Conservation (phyloP, 208 protist species). For the Crithidia sp. region DNA sequence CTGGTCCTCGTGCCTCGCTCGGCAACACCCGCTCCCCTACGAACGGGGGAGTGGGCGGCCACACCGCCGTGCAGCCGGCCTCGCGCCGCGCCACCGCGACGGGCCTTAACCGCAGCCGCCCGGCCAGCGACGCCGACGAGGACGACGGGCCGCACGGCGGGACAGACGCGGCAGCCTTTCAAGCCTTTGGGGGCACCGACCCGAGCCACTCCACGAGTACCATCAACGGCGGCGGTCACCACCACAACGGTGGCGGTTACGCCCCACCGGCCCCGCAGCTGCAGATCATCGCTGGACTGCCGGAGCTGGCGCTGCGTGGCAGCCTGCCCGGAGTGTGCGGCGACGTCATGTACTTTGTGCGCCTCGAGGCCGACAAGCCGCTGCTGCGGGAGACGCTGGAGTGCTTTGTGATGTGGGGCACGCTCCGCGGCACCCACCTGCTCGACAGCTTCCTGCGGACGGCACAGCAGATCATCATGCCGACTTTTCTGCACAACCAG, state of each 20-base stretch:
- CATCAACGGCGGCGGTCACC: not conserved
- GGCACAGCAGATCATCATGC: slow-evolving; percentile 82
- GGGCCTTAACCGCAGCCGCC: slow-evolving; percentile 29
- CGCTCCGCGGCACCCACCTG: slow-evolving; percentile 58
- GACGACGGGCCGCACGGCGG: not conserved
- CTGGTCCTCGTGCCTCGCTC: not conserved
- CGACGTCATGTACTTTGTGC: slow-evolving; percentile 80
- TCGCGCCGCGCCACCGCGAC: slow-evolving; percentile 7
- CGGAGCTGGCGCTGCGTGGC: slow-evolving; percentile 43
- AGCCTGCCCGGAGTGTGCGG: slow-evolving; percentile 38
- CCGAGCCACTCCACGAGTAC: not conserved
- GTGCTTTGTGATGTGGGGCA: slow-evolving; percentile 80
- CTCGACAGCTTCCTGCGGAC: slow-evolving; percentile 91
- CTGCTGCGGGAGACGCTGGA: slow-evolving; percentile 91
- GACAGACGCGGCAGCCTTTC: not conserved
- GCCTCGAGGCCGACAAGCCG: slow-evolving; percentile 77
- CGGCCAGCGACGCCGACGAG: slow-evolving; percentile 18
- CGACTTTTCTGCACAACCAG: slow-evolving; percentile 84
- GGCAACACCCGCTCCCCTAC: not conserved
- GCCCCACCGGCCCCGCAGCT: slow-evolving; percentile 22
- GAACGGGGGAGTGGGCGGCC: not conserved
- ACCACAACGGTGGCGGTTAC: not conserved
- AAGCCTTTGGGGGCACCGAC: not conserved
- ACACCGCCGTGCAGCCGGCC: not conserved
- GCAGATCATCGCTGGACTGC: slow-evolving; percentile 40